Conservation (phyloP, 2,329 filamentous ascomycete species). For the Pseudophaeomoniella oleicola region DNA sequence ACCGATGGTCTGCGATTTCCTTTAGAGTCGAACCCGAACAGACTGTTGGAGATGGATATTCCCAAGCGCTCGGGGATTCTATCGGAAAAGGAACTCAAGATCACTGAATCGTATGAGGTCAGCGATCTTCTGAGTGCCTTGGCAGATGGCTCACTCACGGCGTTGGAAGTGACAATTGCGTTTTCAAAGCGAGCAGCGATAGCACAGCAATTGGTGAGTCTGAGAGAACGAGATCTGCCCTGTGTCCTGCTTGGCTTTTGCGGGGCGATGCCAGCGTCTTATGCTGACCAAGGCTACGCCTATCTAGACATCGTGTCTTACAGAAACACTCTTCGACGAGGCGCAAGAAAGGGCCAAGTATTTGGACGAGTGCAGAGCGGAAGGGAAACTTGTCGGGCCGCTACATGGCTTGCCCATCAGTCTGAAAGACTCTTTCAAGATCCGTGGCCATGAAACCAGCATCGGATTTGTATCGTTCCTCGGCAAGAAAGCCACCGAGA, state of each 20-base stretch:
- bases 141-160: slow-evolving; percentile 4
- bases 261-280: too few relatives aligned
- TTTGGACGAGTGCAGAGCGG: slow-evolving; percentile 37
- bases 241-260: too few relatives aligned
- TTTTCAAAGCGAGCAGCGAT: slow-evolving; percentile 27
- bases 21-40: slow-evolving; percentile 9
- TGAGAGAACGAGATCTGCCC: too few relatives aligned
- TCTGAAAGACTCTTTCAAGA: slow-evolving; percentile 36
- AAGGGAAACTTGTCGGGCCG: slow-evolving; percentile 40
- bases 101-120: slow-evolving; percentile 33
- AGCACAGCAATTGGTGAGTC: slow-evolving; percentile 27
- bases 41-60: too few relatives aligned
- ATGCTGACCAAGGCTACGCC: too few relatives aligned
- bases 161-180: slow-evolving; percentile 21
- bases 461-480: slow-evolving; percentile 15
- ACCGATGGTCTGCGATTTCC: neutral
- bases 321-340: slow-evolving; percentile 41
- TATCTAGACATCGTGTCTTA: slow-evolving; percentile 36
- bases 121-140: slow-evolving; percentile 17
- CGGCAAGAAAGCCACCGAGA: slow-evolving; percentile 35
- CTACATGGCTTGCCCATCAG: slow-evolving; percentile 47
- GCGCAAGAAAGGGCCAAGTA: slow-evolving; percentile 33
- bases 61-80: slow-evolving; percentile 27
- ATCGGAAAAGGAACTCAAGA: slow-evolving; percentile 25
- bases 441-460: slow-evolving; percentile 15